Base-by-base conservation (phyloP, 306 rosid species). In the Heteromeles arbutifolia region DNA sequence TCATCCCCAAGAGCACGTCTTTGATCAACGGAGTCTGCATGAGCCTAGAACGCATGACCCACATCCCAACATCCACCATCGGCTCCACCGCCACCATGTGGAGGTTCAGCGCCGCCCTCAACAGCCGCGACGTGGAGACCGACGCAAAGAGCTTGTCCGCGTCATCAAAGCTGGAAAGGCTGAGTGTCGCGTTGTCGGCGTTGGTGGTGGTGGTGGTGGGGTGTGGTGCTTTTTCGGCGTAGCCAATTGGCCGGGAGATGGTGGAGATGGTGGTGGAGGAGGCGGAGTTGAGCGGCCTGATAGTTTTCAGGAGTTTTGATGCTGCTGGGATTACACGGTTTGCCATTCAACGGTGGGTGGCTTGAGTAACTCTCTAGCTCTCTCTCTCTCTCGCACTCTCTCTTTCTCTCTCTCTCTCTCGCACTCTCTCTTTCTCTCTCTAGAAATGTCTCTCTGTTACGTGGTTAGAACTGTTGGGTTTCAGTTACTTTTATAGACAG, bases 41-140 rank as follows among this genome's bases (percentile, higher is more conserved):
- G 48, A 95, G 79, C 70, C 79, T 84, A 3, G 99, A 95, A 14
- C 52, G 69, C 99, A 90, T 77, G 19, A 92, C 15, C 93, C 99
- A 87, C 73, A 79, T 85, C 62, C 97, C 97, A 1, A 92, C 10
- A 77, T 95, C 99, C 10, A 92, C 99, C 85, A 88, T 22, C 1
- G 99, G 90, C 58, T 83, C 96, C 1, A 89, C 0, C 0, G 93
- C 96, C 21, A 96, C 90, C 45, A 82, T 84, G 11, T 90, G 97
- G 67, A 95, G 97, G 62, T 74, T 85, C 4, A 97, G 88, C 13
- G 91, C 32, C 69, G 97, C 77, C 22, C 87, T 85, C 58, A 92
- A 73, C 14, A 95, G 97, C 31, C 52, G 75, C 3, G 77, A 0
- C 67, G 96, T 89, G 0, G 93, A 61, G 3, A 95, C 77, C 56